Evolutionary conservation across 352 stramenopile genomes (phyloP), one percentile per base, ranked within the genome.

Genomic region (Pythium utonaiense): DNA sequence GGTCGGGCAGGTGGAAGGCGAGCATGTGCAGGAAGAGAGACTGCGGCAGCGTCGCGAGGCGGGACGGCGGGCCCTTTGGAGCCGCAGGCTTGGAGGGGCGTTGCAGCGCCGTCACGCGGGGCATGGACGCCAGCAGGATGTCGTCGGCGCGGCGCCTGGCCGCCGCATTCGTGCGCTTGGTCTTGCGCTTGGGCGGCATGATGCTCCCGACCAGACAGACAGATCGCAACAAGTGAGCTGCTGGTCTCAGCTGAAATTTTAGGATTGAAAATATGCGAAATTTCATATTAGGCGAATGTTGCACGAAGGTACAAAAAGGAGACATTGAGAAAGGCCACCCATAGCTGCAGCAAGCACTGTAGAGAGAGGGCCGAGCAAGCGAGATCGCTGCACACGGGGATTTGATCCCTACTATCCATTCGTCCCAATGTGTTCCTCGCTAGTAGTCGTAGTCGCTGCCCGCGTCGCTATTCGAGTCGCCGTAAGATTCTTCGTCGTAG

Each of bases 11-110:
- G 17, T 30, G 7, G 30, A 55, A 55, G 6, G 12, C 36, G 16
- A 55, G 49, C 14, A 55, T 30, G 49, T 55, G 30, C 30, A 42
- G 27, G 49, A 55, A 30, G 14, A 55, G 49, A 16, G 28, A 1
- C 49, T 55, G 27, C 9, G 49, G 49, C 28, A 55, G 30, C 30
- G 28, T 45, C 49, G 25, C 49, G 16, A 55, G 49, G 14, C 19
- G 16, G 6, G 49, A 55, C 16, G 49, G 49, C 14, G 49, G 49
- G 27, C 24, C 45, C 12, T 17, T n/a, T 2, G 12, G 45, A 30
- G 21, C 22, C 10, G 22, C 45, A 9, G 16, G 45, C 24, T n/a
- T 34, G 24, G 12, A 1, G 22, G 45, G 6, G 6, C 21, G 19
- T 19, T 27, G 21, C 42, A 36, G 24, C 1, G 25, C 28, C 47